These are phyloP conservation scores for Piromyces finnis DNA, from an alignment of 192 early-diverging fungal species.

Conservation along the genomic window DNA sequence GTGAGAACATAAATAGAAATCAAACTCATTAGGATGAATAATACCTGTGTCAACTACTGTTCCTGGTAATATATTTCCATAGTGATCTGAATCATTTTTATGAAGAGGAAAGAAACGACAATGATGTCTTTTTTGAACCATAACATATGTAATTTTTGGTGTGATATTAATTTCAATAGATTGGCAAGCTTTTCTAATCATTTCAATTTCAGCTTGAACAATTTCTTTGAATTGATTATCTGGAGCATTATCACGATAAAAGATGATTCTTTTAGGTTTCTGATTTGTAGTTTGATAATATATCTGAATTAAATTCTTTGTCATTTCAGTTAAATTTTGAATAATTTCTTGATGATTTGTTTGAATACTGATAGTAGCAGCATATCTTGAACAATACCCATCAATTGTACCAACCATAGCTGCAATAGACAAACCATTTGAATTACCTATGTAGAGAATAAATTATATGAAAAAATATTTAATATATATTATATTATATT, in stretches of 20 bases:
- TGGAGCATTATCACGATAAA: slow-evolving; percentile 3
- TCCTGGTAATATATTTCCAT: slow-evolving; percentile 67
- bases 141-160: slow-evolving; percentile 24
- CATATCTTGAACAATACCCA: slow-evolving; percentile 8
- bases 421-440: slow-evolving; percentile 14
- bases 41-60: slow-evolving; percentile 33
- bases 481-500: too few species aligned
- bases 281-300: slow-evolving; percentile 17
- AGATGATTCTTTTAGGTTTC: neutral
- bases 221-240: slow-evolving; percentile 31
- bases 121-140: slow-evolving; percentile 32
- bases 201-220: slow-evolving; percentile 20
- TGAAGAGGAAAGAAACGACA: slow-evolving; percentile 55
- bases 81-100: slow-evolving; percentile 5
- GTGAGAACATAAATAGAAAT: slow-evolving; percentile 76
- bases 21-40: slow-evolving; percentile 62
- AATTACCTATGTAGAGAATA: neutral
- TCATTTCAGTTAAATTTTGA: slow-evolving; percentile 13
- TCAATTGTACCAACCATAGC: slow-evolving; percentile 19
- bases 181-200: slow-evolving; percentile 18
- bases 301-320: slow-evolving; percentile 8
- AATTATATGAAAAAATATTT: too few species aligned
- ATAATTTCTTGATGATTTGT: slow-evolving; percentile 21
- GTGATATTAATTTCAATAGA: slow-evolving; percentile 3
- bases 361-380: slow-evolving; percentile 17